Evolutionary conservation across 495 filamentous ascomycete genomes (phyloP).

Genomic region (Penicillium tannophilum): DNA sequence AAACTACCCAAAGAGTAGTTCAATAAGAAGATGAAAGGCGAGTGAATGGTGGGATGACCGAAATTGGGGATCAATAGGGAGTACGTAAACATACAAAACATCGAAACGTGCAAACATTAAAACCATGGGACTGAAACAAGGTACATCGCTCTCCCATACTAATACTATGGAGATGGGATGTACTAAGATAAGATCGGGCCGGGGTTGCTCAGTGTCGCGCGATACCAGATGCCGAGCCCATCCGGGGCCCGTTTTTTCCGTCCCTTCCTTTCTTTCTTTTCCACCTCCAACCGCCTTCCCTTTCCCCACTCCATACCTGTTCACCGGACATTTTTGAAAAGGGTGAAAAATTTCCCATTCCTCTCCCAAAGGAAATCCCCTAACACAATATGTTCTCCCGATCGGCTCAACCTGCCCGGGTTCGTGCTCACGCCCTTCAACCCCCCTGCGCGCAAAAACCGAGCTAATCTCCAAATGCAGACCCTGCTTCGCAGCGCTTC

Average conservation of each 20-base stretch:
- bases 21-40: slow-evolving; percentile 19
- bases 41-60: neutral
- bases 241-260: slow-evolving; percentile 45
- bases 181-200: slow-evolving; percentile 46
- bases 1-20: slow-evolving; percentile 11
- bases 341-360: neutral
- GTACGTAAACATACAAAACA: neutral
- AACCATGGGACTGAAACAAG: neutral
- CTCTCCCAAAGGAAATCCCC: slow-evolving; percentile 11
- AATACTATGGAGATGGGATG: neutral
- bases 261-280: slow-evolving; percentile 23
- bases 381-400: slow-evolving; percentile 29
- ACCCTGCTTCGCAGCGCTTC: slow-evolving; percentile 46
- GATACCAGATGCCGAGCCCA: slow-evolving; percentile 41
- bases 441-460: slow-evolving; percentile 7
- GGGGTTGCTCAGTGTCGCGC: slow-evolving; percentile 22
- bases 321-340: neutral
- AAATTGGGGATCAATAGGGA: slow-evolving; percentile 22
- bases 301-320: slow-evolving; percentile 8
- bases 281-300: slow-evolving; percentile 10
- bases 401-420: slow-evolving; percentile 34
- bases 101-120: too few species aligned
- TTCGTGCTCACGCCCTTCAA: slow-evolving; percentile 11
- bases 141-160: neutral
- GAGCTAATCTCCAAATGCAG: slow-evolving; percentile 29